A percentile compares a stretch with the other conserved stretches of the same genome.
Conservation (phyloP, 257 asterid genomes). For the Solanum microdontum region DNA sequence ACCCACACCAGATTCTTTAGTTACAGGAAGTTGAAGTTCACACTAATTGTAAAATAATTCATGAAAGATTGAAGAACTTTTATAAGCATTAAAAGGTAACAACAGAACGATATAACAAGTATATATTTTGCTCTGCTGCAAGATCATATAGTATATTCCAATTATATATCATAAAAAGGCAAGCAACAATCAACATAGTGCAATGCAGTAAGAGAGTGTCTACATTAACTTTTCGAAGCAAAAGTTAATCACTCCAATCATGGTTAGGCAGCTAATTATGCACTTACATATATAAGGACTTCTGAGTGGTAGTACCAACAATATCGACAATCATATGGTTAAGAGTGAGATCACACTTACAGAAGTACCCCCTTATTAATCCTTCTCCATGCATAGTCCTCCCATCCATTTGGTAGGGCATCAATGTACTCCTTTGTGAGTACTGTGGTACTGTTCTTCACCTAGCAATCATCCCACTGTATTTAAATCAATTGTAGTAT, state of each 20-base stretch:
- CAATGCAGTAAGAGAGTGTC: neutral
- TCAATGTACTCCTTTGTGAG: constrained; percentile 88
- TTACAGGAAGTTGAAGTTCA: neutral
- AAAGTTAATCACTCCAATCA: neutral
- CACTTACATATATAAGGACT: neutral
- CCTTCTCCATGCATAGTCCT: constrained; percentile 93
- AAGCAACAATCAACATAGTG: neutral
- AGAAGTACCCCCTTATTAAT: constrained; percentile 81
- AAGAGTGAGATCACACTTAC: constrained; percentile 40
- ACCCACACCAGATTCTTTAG: neutral
- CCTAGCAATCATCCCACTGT: constrained; percentile 84
- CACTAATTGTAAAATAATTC: neutral
- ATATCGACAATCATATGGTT: neutral
- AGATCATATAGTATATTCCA: neutral
- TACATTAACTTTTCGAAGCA: neutral
- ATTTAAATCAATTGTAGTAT: constrained; percentile 47
- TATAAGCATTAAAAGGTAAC: neutral
- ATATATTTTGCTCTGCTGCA: neutral
- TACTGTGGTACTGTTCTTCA: constrained; percentile 86
- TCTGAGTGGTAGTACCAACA: neutral
- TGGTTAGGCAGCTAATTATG: neutral
- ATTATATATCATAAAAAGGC: neutral
- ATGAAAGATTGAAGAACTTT: neutral
- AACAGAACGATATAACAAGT: neutral
- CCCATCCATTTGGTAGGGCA: constrained; percentile 96